Evolutionary conservation across 140 eudicot genomes (phyloP).

Genomic region (Bidens hawaiensis): DNA sequence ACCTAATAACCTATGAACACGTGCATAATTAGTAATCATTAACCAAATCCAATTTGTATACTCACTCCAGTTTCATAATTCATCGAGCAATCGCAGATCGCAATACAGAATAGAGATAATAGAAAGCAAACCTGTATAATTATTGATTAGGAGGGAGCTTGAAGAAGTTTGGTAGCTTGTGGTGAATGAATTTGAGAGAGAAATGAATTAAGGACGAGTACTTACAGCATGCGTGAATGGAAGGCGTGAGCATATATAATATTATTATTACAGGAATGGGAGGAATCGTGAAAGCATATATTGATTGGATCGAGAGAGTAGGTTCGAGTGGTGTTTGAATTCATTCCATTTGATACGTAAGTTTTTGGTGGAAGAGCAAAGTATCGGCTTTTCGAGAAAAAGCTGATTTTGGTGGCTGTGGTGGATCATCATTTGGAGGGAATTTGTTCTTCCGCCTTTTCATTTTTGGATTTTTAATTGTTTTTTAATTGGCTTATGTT

Average conservation of each 20-base stretch:
- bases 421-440: slow-evolving; percentile 30
- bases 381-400: slow-evolving; percentile 22
- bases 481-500: not conserved
- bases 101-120: not conserved
- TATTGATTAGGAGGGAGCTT: not conserved
- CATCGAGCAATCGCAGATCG: not conserved
- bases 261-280: too few relatives aligned
- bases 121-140: slow-evolving; percentile 20
- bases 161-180: too few relatives aligned
- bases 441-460: slow-evolving; percentile 30
- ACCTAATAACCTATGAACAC: not conserved
- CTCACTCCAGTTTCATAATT: not conserved
- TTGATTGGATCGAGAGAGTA: slow-evolving; percentile 7
- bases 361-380: slow-evolving; percentile 13
- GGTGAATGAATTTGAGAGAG: not conserved
- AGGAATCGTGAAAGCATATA: too few relatives aligned
- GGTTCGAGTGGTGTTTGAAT: slow-evolving; percentile 13
- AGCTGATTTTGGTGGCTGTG: slow-evolving; percentile 11
- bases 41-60: not conserved
- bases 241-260: too few relatives aligned
- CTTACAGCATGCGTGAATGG: too few relatives aligned
- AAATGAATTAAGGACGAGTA: too few relatives aligned
- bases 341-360: slow-evolving; percentile 20
- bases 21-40: not conserved
- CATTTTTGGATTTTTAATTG: not conserved